Base-by-base conservation (phyloP, 106 monocot genomes). In the Phalaenopsis aphrodite region DNA sequence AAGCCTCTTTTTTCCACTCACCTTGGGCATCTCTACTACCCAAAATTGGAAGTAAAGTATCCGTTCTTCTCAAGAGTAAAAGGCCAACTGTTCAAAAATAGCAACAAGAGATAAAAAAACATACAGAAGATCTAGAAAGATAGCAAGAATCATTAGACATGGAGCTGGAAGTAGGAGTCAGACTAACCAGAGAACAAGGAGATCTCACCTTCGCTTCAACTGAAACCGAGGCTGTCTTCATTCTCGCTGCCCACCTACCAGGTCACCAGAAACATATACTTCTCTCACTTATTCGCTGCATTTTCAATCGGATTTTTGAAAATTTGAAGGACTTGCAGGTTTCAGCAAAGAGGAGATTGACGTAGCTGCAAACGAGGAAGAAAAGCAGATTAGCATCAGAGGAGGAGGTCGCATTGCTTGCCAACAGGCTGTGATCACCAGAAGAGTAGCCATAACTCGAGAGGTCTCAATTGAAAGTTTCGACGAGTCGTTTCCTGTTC, bases 81-180 rank as follows among this genome's bases (percentile, higher is more conserved):
- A 69, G 4, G 36, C 21, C 39, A 19, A 61, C 19, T 5, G 19
- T 12, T 52, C 14, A 4, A 61, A 61, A 61, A 38, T 69, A 39
- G 15, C 74, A 43, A 6, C 42, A 6, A 0, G 18, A 42, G 79
- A 2, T 42, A 16, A 11, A n/a, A 48, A 48, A 48, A 8, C 7
- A 41, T 41, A 30, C 41, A 42, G 3, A 79, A 79, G 56, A 39
- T 6, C 55, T 16, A 19, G 37, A 74, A 46, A 69, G 67, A 16
- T 7, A 39, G 45, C 15, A 45, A 45, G 36, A 24, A 45, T 39
- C 5, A 61, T 21, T 3, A 11, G 36, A 15, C 5, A 91, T 91
- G 91, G 88, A 86, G 72, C n/a, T 91, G 39, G 84, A 91, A 30
- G 9, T 91, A 67, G 83, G 75, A 67, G 36, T 91, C 45, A 82